These are phyloP conservation scores for Aschersonia sp. DNA, from an alignment of 2,329 filamentous ascomycete species.

Conservation along the genomic window DNA sequence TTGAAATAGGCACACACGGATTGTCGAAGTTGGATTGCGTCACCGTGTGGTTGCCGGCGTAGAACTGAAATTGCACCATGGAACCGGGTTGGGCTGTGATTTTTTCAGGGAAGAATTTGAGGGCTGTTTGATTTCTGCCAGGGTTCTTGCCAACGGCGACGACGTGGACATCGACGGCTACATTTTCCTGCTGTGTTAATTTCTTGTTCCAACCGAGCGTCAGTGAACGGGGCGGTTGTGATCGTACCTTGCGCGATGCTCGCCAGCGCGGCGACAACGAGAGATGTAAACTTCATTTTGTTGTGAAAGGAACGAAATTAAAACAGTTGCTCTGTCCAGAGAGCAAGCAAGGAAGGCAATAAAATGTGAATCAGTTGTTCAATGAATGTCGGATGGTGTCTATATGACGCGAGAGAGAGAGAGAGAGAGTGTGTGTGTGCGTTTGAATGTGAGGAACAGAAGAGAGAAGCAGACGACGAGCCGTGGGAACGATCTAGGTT, in stretches of 20 bases:
- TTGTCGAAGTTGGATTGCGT: conserved; percentile 62
- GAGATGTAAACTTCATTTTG: conserved; percentile 38
- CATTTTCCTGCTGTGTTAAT: neutral
- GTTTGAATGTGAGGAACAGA: no score
- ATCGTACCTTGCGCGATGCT: conserved; percentile 30
- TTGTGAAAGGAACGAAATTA: neutral
- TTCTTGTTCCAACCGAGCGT: neutral
- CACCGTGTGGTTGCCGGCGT: conserved; percentile 59
- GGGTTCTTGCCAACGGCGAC: conserved; percentile 45
- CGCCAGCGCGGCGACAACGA: conserved; percentile 31
- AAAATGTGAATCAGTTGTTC: no score
- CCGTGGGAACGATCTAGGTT: no score
- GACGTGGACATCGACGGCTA: conserved; percentile 37
- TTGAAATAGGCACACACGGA: conserved; percentile 49
- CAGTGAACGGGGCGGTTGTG: neutral
- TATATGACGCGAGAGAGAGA: neutral
- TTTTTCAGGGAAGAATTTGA: conserved; percentile 52
- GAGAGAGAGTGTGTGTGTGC: neutral
- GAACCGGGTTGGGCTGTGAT: conserved; percentile 47
- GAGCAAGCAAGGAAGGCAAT: conserved; percentile 10
- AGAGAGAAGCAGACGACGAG: no score
- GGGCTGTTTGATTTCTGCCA: conserved; percentile 30
- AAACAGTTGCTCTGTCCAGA: conserved; percentile 6
- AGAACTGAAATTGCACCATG: conserved; percentile 54
- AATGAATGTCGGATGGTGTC: no score